Base-by-base conservation (phyloP, 1,284 basidiomycete species). In the Ganoderma boninense region DNA sequence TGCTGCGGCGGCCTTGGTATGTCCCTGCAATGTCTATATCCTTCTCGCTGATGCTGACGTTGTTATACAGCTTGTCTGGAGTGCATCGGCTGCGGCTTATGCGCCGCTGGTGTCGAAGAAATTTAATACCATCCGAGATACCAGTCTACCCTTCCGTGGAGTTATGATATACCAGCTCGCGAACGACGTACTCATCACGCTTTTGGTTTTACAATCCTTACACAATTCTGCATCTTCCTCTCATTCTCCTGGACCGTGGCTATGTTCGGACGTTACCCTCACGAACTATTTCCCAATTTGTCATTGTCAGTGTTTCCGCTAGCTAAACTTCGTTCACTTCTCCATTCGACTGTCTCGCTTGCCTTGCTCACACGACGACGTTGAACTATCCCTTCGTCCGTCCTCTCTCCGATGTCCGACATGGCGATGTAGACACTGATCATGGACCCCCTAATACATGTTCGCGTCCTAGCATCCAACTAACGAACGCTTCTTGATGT, bases 1-100 rank as follows among this genome's bases (percentile, higher is more conserved):
- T 75, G 74, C 14, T 75, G 74, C 54, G 74, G 74, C 65, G 72
- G 74, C 40, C 68, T 75, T 26, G 72, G 74, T 75, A 65, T 18
- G 74, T 75, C 29, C 14, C 4, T 10, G 4, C 18, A 3, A 35
- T 18, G 2, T n/a, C 35, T 3, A 4, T 64, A 32, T 1, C 18
- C 32, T 14, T 4, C 7, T 32, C 65, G 62, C 46, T n/a, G 46
- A 69, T 32, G 3, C 38, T 54, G 18, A 16, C 23, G 7, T 54
- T 0, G 32, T 23, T 38, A 14, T 38, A 4, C 61, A 75, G 74
- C 72, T 18, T 75, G 74, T 20, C 61, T 75, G 66, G 74, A 75
- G 26, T 75, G 74, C 66, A 71, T 73, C 35, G 74, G 68, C 2
- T 75, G 74, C 49, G 74, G 72, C 11, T 60, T 75, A 11, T 75